Evolutionary conservation across 2,329 filamentous ascomycete species (phyloP).

Genomic region (Alternaria novae-zelandiae): DNA sequence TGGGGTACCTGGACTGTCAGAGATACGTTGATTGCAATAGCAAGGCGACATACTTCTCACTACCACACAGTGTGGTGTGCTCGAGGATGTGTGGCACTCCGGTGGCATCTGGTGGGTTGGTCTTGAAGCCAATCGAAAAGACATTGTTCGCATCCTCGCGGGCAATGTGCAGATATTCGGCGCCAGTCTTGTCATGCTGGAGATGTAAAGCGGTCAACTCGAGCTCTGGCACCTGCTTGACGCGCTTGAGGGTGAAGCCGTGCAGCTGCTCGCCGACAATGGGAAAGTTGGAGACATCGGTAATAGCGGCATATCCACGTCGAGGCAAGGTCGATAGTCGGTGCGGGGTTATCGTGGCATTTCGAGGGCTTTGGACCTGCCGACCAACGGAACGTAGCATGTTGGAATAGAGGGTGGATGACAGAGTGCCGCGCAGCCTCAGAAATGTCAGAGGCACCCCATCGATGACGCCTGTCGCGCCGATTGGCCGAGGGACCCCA

Average conservation of each 20-base stretch:
- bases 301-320: slow-evolving; percentile 67
- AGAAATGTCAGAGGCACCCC: slow-evolving; percentile 20
- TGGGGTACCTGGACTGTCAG: slow-evolving; percentile 73
- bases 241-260: slow-evolving; percentile 87
- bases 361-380: slow-evolving; percentile 32
- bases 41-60: slow-evolving; percentile 71
- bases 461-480: slow-evolving; percentile 23
- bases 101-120: slow-evolving; percentile 94
- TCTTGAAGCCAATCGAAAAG: slow-evolving; percentile 99
- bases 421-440: slow-evolving; percentile 2
- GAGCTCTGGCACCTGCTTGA: slow-evolving; percentile 92
- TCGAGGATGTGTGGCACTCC: slow-evolving; percentile 97
- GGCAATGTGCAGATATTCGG: slow-evolving; percentile 94
- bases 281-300: slow-evolving; percentile 77
- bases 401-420: slow-evolving; percentile 4
- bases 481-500: slow-evolving; percentile 25
- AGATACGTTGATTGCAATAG: background rate
- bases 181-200: slow-evolving; percentile 92
- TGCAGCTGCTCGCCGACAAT: slow-evolving; percentile 84
- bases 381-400: slow-evolving; percentile 49
- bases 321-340: slow-evolving; percentile 18
- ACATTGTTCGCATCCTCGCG: slow-evolving; percentile 98
- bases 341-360: slow-evolving; percentile 11
- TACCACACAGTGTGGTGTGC: slow-evolving; percentile 95
- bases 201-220: slow-evolving; percentile 90